Conservation (phyloP, 257 asterid genomes). For the Solanum dulcamara region DNA sequence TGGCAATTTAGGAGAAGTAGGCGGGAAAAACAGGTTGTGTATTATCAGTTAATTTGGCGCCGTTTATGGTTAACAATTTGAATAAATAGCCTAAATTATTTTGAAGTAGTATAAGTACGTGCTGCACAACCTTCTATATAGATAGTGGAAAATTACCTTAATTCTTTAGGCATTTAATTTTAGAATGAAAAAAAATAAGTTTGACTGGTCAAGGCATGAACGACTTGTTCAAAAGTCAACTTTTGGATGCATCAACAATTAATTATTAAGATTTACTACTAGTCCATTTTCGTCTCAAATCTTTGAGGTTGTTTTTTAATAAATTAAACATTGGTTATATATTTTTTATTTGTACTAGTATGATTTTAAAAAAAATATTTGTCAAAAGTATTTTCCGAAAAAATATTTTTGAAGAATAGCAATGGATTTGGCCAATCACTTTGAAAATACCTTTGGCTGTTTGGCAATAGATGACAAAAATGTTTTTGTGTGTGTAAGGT, state of each 20-base stretch:
- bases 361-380: background rate
- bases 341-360: background rate
- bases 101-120: background rate
- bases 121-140: background rate
- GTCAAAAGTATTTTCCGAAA: background rate
- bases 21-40: background rate
- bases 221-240: background rate
- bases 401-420: background rate
- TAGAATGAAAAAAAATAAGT: background rate
- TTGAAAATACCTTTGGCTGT: background rate
- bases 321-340: background rate
- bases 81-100: background rate
- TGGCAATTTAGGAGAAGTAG: background rate
- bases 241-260: background rate
- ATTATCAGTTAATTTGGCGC: background rate
- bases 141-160: background rate
- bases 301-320: background rate
- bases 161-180: background rate
- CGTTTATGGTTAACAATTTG: background rate
- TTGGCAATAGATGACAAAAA: background rate
- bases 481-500: background rate
- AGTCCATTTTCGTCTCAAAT: background rate
- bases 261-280: background rate
- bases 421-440: too few species aligned
- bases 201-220: background rate